These are phyloP conservation scores for Verticillium klebahnii DNA, from an alignment of 2,329 filamentous ascomycete genomes.

Conservation along the genomic window DNA sequence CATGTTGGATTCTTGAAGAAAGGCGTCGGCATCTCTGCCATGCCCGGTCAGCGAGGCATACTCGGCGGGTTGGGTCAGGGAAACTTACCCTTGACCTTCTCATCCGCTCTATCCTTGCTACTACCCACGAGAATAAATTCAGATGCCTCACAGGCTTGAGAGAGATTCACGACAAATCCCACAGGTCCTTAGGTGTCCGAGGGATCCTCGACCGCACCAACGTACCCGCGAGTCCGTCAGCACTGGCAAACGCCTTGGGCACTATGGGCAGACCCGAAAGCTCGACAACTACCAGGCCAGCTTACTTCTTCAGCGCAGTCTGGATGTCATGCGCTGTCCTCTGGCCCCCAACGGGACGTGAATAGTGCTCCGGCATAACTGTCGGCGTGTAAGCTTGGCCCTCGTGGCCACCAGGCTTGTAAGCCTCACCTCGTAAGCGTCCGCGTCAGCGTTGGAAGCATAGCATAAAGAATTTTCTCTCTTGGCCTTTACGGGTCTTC, in stretches of 20 bases:
- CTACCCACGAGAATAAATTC: not conserved
- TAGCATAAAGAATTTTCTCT: slow-evolving; percentile 5
- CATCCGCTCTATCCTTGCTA: not conserved
- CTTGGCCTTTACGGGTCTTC: not conserved
- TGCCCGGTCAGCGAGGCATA: not conserved
- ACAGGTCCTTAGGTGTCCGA: not conserved
- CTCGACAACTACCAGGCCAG: not conserved
- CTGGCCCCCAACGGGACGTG: not conserved
- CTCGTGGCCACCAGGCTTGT: not conserved
- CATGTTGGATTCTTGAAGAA: not conserved
- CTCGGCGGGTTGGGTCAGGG: no score
- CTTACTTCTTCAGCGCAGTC: not conserved
- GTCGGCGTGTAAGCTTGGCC: not conserved
- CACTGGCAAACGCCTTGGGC: not conserved
- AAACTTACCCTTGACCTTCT: not conserved
- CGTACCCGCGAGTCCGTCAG: not conserved
- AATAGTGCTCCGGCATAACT: not conserved
- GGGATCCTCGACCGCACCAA: not conserved
- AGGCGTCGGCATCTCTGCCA: not conserved
- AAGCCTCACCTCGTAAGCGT: slow-evolving; percentile 6
- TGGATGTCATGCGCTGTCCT: not conserved
- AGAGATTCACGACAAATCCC: not conserved
- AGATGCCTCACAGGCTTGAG: not conserved
- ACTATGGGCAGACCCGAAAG: not conserved
- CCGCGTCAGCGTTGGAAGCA: slow-evolving; percentile 8